Evolutionary conservation across 331 rosid species (phyloP), one percentile per base, ranked within the genome.

Genomic region (Telfairia occidentalis): DNA sequence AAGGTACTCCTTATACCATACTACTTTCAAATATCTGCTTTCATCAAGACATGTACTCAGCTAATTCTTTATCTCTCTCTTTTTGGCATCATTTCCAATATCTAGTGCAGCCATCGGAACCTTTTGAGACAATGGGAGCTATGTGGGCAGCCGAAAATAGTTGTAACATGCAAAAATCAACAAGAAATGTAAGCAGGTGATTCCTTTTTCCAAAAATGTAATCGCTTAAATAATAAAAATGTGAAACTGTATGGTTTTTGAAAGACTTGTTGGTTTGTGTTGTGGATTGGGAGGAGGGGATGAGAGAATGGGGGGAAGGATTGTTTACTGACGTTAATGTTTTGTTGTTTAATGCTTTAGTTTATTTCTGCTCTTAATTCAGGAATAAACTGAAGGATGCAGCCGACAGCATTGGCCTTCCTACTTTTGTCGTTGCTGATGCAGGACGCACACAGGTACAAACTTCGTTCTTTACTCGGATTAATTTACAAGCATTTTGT

Each of bases 391-490:
- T 93, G 52, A 84, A 60, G 81, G 97, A 93, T 64, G 66, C 89
- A 74, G 97, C 98, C 53, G 97, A 88, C 16, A 80, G 34, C 76
- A 80, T 88, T 82, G 95, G 92, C 82, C 92, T 94, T 79, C 97
- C 98, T 70, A 91, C 98, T 42, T 89, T 87, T 85, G 91, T 87
- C 77, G 96, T 94, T 32, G 91, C 97, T 10, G 97, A 94, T 60
- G 98, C 98, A 55, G 98, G 98, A 79, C 85, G 98, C 79, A 94
- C 98, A 50, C 95, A 94, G 97, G 98, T 89, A 83, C 42, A 55
- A 45, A 23, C 69, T 69, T 30, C 49, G 74, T 37, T 24, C 35
- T 3, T 2, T 63, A 3, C 26, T 63, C 7, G 5, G 38, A 63
- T 16, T 28, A n/a, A 34, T 18, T 60, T 60, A 28, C 13, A 18